These are phyloP conservation scores for Nannochloropsis granulata DNA, from an alignment of 108 stramenopile genomes.

Conservation along the genomic window DNA sequence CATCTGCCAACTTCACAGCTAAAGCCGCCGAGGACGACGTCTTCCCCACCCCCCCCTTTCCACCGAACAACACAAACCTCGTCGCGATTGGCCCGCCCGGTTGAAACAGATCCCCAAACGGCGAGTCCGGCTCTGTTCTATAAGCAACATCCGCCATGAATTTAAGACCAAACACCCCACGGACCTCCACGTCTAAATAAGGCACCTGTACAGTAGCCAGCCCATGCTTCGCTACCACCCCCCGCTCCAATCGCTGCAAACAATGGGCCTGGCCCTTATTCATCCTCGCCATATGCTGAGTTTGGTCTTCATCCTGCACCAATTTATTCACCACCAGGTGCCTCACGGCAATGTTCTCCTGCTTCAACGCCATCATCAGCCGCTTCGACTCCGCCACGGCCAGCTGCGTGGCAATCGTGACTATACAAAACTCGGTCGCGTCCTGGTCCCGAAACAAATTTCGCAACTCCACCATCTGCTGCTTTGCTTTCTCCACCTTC, in stretches of 20 bases:
- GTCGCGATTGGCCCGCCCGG: background rate
- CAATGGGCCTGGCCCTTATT: background rate
- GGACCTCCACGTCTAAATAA: constrained; percentile 4
- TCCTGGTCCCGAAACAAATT: constrained; percentile 18
- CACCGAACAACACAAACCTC: constrained; percentile 29
- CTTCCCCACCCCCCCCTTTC: constrained; percentile 39
- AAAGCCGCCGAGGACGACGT: constrained; percentile 66
- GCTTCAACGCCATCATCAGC: constrained; percentile 1
- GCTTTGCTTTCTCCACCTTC: background rate
- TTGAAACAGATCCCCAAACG: background rate
- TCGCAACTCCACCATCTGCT: constrained; percentile 3
- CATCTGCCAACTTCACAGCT: constrained; percentile 57
- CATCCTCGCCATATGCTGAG: background rate
- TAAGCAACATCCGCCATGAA: background rate
- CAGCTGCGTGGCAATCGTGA: constrained; percentile 31
- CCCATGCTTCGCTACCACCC: background rate
- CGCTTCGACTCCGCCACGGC: constrained; percentile 33
- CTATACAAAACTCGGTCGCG: constrained; percentile 30
- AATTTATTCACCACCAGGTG: constrained; percentile 31
- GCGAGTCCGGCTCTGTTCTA: background rate
- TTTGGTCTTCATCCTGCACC: background rate
- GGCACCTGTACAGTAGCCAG: background rate
- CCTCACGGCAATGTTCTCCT: constrained; percentile 12
- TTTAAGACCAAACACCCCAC: background rate
- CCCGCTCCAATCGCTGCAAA: background rate